Evolutionary conservation across 805 yeast species (phyloP).

Genomic region (Sugiyamaella marilandica): DNA sequence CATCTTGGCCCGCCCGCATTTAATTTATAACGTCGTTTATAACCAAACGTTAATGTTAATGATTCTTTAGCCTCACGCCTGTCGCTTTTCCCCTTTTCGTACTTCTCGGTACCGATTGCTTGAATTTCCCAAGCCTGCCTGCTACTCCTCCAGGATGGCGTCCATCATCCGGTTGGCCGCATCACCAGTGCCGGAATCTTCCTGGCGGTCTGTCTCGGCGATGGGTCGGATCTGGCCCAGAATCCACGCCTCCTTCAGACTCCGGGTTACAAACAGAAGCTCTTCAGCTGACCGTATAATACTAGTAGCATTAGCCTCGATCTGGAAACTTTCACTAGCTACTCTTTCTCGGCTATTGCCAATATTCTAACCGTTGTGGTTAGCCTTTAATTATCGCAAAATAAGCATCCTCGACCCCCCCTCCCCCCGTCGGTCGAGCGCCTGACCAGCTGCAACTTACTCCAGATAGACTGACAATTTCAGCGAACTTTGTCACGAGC

Average conservation of each 20-base stretch:
- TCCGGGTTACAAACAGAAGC: slow-evolving; percentile 35
- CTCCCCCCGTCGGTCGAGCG: too few relatives aligned
- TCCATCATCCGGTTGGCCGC: slow-evolving; percentile 15
- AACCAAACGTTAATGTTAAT: background rate
- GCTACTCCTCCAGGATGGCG: slow-evolving; percentile 12
- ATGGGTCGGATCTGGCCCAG: slow-evolving; percentile 35
- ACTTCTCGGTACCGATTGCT: too few relatives aligned
- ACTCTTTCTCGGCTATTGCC: slow-evolving; percentile 32
- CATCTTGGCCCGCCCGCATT: background rate
- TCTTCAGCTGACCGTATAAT: slow-evolving; percentile 37
- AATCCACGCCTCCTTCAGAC: slow-evolving; percentile 41
- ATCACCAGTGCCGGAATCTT: slow-evolving; percentile 1
- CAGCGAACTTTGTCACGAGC: slow-evolving; percentile 25
- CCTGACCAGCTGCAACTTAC: slow-evolving; percentile 13
- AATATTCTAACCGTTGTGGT: slow-evolving; percentile 21
- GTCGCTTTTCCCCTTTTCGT: background rate
- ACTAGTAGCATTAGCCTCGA: slow-evolving; percentile 35
- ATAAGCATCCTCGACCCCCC: background rate
- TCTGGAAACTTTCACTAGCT: slow-evolving; percentile 37
- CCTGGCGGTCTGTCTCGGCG: slow-evolving; percentile 6
- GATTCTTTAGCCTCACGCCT: background rate
- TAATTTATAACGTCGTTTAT: background rate
- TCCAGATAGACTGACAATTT: slow-evolving; percentile 28
- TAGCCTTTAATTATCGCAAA: background rate
- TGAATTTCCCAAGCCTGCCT: too few relatives aligned